Base-by-base conservation (phyloP, 1,284 basidiomycete genomes). In the Exobasidium rhododendri region DNA sequence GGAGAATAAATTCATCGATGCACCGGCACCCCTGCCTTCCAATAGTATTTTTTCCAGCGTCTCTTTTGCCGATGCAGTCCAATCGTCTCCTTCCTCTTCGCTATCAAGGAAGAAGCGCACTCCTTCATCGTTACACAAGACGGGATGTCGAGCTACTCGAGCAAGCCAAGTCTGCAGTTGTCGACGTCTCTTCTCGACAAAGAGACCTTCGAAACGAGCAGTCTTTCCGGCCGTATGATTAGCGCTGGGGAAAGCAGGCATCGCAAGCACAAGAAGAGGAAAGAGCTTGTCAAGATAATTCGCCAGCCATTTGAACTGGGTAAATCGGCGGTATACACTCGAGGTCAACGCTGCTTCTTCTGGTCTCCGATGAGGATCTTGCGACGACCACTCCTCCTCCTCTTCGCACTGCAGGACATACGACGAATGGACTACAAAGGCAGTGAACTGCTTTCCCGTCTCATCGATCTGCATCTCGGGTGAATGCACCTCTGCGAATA, bases 131-230 rank as follows among this genome's bases (percentile, higher is more conserved):
- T 89, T 89, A 55, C 90, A 82, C 35, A 88, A 85, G 10, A 92
- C 81, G 0, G 90, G 89, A 80, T 92, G 91, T n/a, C 88, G 81
- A 20, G 87, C 86, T 35, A 92, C 81, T 52, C 85, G 84, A 31
- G 82, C 83, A 26, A 92, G 82, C 80, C 92, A 93, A 46, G 88
- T 82, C 72, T 91, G 89, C 45, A 93, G 81, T 74, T 91, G 90
- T 0, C 88, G 86, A 49, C 90, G 81, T 31, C 91, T 82, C 3
- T 88, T 88, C 74, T 92, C 90, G 4, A 93, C 86, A 68, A 92
- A 92, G 57, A 87, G 89, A 14, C 85, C 83, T 58, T 85, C 89
- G 77, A 92, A 91, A 2, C 89, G 82, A 0, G 89, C 89, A 0
- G 89, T 84, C 68, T 91, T 89, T 28, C 56, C 35, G 28, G 57